A percentile compares a stretch with the other conserved stretches of the same genome.
Conservation (phyloP, 2,329 filamentous ascomycete genomes). For the Aspergillus sp. region DNA sequence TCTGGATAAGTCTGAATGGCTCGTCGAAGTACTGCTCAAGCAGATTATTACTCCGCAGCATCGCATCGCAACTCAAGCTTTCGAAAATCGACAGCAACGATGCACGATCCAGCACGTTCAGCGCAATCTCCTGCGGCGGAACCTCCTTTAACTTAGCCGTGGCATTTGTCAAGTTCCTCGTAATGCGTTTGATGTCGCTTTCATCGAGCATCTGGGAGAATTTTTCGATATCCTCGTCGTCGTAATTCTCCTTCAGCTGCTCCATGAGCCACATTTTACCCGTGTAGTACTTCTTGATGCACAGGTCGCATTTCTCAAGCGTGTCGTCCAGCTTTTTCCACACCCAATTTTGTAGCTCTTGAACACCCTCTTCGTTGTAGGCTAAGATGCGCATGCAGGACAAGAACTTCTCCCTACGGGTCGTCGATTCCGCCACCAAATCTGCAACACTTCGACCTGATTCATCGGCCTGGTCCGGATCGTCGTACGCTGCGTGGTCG, state of each 20-base stretch:
- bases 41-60: conserved; percentile 59
- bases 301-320: conserved; percentile 65
- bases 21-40: conserved; percentile 67
- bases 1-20: conserved; percentile 77
- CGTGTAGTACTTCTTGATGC: conserved; percentile 72
- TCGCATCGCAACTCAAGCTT: conserved; percentile 77
- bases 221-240: conserved; percentile 45
- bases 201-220: conserved; percentile 58
- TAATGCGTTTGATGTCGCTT: conserved; percentile 62
- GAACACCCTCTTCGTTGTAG: conserved; percentile 59
- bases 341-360: conserved; percentile 60
- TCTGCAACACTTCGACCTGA: conserved; percentile 34
- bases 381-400: conserved; percentile 68
- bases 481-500: conserved; percentile 63
- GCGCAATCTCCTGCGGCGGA: conserved; percentile 50
- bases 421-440: conserved; percentile 54
- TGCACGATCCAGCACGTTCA: conserved; percentile 52
- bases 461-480: conserved; percentile 50
- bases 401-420: conserved; percentile 61
- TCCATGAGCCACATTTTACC: conserved; percentile 62
- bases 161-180: conserved; percentile 57
- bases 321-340: conserved; percentile 55
- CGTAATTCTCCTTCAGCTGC: conserved; percentile 56
- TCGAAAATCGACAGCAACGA: conserved; percentile 83
- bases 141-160: conserved; percentile 52